Evolutionary conservation across 2,329 filamentous ascomycete genomes (phyloP).

Genomic region (Fusarium sambucinum): DNA sequence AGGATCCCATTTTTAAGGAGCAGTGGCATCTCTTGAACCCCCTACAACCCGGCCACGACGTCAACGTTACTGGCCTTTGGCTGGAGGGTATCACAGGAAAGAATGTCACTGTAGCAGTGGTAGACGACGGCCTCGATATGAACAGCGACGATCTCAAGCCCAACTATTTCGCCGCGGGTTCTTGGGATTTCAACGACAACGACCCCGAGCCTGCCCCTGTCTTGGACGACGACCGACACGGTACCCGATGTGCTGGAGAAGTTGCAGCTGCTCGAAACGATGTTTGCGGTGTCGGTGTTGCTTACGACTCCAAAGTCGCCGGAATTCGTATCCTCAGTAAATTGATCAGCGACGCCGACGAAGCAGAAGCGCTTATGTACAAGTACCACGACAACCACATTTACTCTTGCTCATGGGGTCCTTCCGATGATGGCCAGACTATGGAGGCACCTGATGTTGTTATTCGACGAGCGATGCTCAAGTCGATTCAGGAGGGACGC

Average conservation of each 20-base stretch:
- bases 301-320: slow-evolving; percentile 90
- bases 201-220: slow-evolving; percentile 81
- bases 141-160: slow-evolving; percentile 90
- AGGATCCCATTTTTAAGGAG: slow-evolving; percentile 89
- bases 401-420: slow-evolving; percentile 99
- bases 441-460: slow-evolving; percentile 95
- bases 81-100: slow-evolving; percentile 89
- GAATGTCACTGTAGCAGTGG: slow-evolving; percentile 90
- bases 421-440: slow-evolving; percentile 89
- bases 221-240: slow-evolving; percentile 88
- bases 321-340: slow-evolving; percentile 94
- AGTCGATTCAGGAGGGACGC: slow-evolving; percentile 89
- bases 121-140: slow-evolving; percentile 97
- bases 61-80: slow-evolving; percentile 98
- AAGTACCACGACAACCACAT: slow-evolving; percentile 92
- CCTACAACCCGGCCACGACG: slow-evolving; percentile 83
- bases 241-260: slow-evolving; percentile 94
- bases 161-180: slow-evolving; percentile 94
- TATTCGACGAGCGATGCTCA: slow-evolving; percentile 90
- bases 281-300: slow-evolving; percentile 94
- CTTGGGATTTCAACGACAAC: slow-evolving; percentile 95
- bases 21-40: slow-evolving; percentile 97
- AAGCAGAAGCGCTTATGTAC: slow-evolving; percentile 93
- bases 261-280: slow-evolving; percentile 92
- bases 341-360: slow-evolving; percentile 90